Evolutionary conservation across 495 filamentous ascomycete genomes (phyloP).

Genomic region (Xylaria castorea): DNA sequence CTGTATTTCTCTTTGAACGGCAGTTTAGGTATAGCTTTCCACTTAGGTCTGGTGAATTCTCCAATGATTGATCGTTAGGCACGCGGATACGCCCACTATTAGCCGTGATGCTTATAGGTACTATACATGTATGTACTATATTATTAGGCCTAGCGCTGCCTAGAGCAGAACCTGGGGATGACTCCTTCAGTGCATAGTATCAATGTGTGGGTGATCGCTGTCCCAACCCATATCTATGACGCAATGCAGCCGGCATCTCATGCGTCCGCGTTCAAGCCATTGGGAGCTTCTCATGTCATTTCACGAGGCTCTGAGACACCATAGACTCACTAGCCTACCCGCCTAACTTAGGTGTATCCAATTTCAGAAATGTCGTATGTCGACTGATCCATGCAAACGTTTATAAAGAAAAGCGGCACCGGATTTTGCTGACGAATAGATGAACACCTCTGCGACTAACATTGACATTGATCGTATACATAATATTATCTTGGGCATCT

Average conservation of each 20-base stretch:
- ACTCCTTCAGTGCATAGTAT: no score
- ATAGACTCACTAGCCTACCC: constrained; percentile 7
- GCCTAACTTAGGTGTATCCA: not conserved
- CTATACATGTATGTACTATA: no score
- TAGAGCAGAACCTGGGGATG: not conserved
- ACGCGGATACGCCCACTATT: constrained; percentile 3
- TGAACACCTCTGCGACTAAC: constrained; percentile 13
- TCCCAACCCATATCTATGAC: constrained; percentile 1
- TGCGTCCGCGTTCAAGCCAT: not conserved
- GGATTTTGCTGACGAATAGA: not conserved
- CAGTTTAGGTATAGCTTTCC: not conserved
- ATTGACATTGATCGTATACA: constrained; percentile 34
- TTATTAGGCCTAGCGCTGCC: no score
- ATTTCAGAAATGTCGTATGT: not conserved
- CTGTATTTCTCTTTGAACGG: not conserved
- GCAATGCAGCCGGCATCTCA: not conserved
- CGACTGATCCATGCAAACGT: constrained; percentile 6
- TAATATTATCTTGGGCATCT: constrained; percentile 29
- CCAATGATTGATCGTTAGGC: not conserved
- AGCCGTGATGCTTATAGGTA: constrained; percentile 4
- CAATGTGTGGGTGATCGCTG: not conserved
- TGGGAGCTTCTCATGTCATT: not conserved
- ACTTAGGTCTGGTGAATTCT: not conserved
- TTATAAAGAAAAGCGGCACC: not conserved
- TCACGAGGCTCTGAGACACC: not conserved